Base-by-base conservation (phyloP, 1,139 yeast species). In the Taphrina communis region DNA sequence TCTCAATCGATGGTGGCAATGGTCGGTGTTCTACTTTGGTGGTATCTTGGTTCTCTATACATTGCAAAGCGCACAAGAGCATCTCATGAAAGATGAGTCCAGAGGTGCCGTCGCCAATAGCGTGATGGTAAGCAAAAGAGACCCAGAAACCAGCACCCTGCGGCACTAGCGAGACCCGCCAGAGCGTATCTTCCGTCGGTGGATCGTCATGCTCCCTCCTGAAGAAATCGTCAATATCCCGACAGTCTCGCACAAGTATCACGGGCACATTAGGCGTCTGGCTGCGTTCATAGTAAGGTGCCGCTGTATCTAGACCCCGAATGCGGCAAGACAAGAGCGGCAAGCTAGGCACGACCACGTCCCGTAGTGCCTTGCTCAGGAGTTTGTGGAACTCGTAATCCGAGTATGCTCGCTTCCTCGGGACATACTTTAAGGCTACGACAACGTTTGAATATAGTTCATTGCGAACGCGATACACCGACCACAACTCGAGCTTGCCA, bases 51-150 rank as follows among this genome's bases (percentile, higher is more conserved):
- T 60, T 12, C 25, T 17, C 31, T 1, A 8, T 14, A 9, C 31
- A 36, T 9, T 53, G 42, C n/a, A 63, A 38, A 8, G 67, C 61
- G 31, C 39, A 11, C 11, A 63, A 38, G 12, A 63, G 48, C 36
- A 46, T 50, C 11, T 63, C 58, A 35, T 65, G 68, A n/a, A 65
- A 57, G 63, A 65, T 65, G 36, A 65, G 53, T n/a, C 68, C 68
- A 1, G 68, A 65, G 6, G 65, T 21, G 44, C 68, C 68, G 35
- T 65, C 68, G 19, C 57, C 68, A 11, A 65, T 48, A 6, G 68
- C 63, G 42, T 65, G 68, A 35, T 65, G 68, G 31, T 44, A 65
- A 19, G 65, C 53, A 35, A 65, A 65, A 17, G 52, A 38, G n/a
- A 58, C 51, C 63, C 68, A 58, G 21, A 57, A 57, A 3, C 31